A percentile compares a stretch with the other conserved stretches of the same genome.
These are phyloP conservation scores for Kitagawia praeruptora DNA, from an alignment of 129 eudicot genomes.

Conservation along the genomic window DNA sequence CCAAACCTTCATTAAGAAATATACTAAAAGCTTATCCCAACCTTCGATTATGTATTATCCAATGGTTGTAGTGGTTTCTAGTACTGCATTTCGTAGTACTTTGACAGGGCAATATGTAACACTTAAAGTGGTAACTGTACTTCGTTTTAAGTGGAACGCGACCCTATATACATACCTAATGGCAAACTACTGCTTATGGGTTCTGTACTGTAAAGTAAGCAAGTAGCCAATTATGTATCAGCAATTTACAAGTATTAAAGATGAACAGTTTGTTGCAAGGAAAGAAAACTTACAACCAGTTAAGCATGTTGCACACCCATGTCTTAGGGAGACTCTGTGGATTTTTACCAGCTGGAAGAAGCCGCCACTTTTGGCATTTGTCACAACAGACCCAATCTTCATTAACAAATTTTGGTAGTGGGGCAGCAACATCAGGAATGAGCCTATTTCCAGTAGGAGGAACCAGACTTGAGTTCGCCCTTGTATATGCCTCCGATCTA, in stretches of 20 bases:
- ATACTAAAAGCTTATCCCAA: neutral
- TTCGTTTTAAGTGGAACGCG: neutral
- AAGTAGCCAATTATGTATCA: neutral
- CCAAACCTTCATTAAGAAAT: neutral
- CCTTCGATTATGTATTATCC: neutral
- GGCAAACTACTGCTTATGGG: neutral
- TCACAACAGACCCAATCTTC: constrained; percentile 95
- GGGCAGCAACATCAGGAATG: constrained; percentile 39
- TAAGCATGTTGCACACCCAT: constrained; percentile 84
- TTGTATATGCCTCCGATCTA: constrained; percentile 24
- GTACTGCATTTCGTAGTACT: neutral
- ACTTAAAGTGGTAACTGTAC: neutral
- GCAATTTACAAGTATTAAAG: neutral
- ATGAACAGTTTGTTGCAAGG: neutral
- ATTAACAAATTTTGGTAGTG: constrained; percentile 38
- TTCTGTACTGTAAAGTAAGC: neutral
- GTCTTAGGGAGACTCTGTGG: constrained; percentile 64
- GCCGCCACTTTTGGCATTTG: constrained; percentile 82
- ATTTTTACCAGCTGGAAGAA: constrained; percentile 76
- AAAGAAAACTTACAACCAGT: constrained; percentile 80
- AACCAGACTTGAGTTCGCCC: constrained; percentile 18
- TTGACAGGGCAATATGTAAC: neutral
- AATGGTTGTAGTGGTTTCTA: neutral
- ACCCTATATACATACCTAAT: neutral
- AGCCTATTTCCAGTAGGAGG: constrained; percentile 28